Evolutionary conservation across 2,329 filamentous ascomycete species (phyloP), one percentile per base, ranked within the genome.

Genomic region (Aspergillus sp.): DNA sequence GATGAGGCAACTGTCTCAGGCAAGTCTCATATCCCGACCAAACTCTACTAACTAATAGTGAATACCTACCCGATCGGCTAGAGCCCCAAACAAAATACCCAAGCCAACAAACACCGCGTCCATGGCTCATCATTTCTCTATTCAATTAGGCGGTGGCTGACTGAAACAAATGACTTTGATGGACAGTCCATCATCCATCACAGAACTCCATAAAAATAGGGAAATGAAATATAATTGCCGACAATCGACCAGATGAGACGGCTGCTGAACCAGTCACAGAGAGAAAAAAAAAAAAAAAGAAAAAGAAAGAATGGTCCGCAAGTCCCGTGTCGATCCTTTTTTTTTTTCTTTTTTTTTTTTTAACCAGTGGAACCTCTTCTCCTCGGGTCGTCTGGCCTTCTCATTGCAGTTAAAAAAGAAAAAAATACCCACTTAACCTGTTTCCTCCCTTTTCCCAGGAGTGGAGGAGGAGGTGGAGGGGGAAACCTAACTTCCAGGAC

Each of bases 271-370:
- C 36, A 42, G 36, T 42, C 36, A 42, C 36, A 16, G 10, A 36
- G n/a, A n/a, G n/a, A n/a, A n/a, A n/a, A n/a, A 32, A 3, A 31
- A 26, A 49, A 14, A 52, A 18, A 16, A 39, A 26, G 49, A 39
- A 24, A 47, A 57, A 47, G 32, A 29, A 7, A 14, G 24, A 59
- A 52, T 50, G 54, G 59, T 24, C 55, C 57, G 58, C 53, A 63
- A 65, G 60, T 62, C 58, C 59, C 56, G 59, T 65, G 63, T 65
- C 61, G 63, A 65, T 65, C 61, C 36, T 54, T 55, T 16, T 12
- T 36, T 36, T 36, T 36, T 36, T 14, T 36, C 2, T 36, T 22
- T 22, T 32, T 32, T 12, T 10, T 11, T 52, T 20, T 16, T 14
- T 6, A n/a, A 42, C 32, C 20, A 11, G 31, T 45, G 32, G 54